Conservation (phyloP, 345 rosid genomes). For the Syzygium jambos region DNA sequence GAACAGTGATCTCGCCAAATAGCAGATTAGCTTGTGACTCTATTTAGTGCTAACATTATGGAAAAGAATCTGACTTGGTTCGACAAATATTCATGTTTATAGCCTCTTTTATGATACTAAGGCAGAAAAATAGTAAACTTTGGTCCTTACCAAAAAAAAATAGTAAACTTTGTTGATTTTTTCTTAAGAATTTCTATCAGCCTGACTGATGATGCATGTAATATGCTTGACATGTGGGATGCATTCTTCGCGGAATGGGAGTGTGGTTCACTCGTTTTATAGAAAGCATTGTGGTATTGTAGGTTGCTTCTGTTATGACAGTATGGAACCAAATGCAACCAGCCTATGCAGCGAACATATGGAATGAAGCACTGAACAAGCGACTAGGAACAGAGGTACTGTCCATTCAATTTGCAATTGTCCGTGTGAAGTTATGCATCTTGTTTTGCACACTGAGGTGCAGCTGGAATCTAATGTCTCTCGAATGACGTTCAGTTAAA, state of each 20-base stretch:
- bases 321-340: constrained; percentile 94
- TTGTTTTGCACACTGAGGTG: neutral
- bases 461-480: neutral
- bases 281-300: constrained; percentile 5
- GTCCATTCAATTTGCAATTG: neutral
- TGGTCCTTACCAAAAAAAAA: too few relatives aligned
- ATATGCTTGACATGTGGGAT: neutral
- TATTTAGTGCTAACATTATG: neutral
- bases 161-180: neutral
- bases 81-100: neutral
- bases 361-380: constrained; percentile 95
- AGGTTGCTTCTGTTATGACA: constrained; percentile 97
- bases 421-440: neutral
- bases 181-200: neutral
- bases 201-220: neutral
- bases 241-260: neutral
- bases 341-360: constrained; percentile 82
- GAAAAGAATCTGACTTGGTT: neutral
- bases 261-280: neutral
- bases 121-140: neutral
- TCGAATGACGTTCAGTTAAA: neutral
- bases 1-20: neutral
- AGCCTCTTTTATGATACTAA: neutral
- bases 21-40: neutral
- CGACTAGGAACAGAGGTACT: constrained; percentile 87